These are phyloP conservation scores for Basidioascus undulatus DNA, from an alignment of 768 basidiomycete species.

Conservation along the genomic window DNA sequence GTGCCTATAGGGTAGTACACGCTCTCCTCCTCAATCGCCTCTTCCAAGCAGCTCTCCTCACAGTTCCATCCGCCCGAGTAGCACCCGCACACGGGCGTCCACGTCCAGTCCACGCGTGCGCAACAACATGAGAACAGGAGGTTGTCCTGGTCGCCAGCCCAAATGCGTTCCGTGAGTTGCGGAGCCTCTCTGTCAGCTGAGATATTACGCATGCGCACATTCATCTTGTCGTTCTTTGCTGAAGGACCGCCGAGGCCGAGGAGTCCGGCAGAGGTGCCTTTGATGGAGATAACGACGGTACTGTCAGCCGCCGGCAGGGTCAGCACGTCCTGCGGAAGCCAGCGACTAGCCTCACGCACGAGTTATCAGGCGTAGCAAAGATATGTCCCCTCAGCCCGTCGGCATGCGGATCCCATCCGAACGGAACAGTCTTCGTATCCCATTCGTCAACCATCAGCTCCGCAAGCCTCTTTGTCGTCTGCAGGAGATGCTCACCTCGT, in stretches of 20 bases:
- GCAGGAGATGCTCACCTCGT: too few relatives aligned
- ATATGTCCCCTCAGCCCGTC: conserved; percentile 82
- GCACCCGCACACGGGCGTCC: conserved; percentile 77
- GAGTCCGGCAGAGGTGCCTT: conserved; percentile 55
- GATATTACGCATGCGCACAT: too few relatives aligned
- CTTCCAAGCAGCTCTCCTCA: too few relatives aligned
- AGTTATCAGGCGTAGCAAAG: conserved; percentile 65
- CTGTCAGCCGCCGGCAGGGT: too few relatives aligned
- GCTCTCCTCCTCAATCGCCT: too few relatives aligned
- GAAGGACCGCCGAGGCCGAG: conserved; percentile 28
- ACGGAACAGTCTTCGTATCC: conserved; percentile 45
- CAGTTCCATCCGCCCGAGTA: conserved; percentile 33
- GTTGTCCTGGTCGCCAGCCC: conserved; percentile 32
- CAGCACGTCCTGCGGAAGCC: too few relatives aligned
- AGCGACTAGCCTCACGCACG: too few relatives aligned
- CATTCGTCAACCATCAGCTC: too few relatives aligned
- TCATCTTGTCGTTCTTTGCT: conserved; percentile 64
- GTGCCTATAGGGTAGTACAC: too few relatives aligned
- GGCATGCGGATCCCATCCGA: conserved; percentile 87
- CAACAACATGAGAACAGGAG: conserved; percentile 90
- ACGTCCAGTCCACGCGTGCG: conserved; percentile 77
- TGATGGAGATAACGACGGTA: conserved; percentile 72
- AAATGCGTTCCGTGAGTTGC: too few relatives aligned
- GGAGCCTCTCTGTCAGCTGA: too few relatives aligned
- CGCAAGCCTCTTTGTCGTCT: too few relatives aligned